phyloP scores from a whole-genome alignment of 73 alveolate genomes.

The Effrenium voratum region DNA sequence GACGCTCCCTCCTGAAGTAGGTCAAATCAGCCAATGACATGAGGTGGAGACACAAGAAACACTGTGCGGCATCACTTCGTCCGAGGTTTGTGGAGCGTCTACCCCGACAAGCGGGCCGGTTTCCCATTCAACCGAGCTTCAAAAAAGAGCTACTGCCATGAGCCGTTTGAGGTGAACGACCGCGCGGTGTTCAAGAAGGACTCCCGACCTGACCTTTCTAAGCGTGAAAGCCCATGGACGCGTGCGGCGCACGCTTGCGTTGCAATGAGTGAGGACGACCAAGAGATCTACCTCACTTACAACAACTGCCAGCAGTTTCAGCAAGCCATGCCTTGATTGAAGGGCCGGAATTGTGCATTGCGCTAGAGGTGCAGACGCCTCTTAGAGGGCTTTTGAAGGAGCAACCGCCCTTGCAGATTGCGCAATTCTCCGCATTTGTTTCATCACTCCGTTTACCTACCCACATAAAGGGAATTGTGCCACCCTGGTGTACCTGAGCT shows the following conservation, averaged over 20 bases:
- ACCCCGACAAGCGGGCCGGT: neutral
- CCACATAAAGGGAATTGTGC: neutral
- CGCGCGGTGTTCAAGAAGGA: constrained; percentile 86
- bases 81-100: constrained; percentile 9
- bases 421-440: neutral
- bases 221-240: neutral
- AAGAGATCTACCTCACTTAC: constrained; percentile 46
- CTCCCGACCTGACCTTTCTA: neutral
- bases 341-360: neutral
- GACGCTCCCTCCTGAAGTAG: neutral
- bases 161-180: constrained; percentile 1
- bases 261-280: constrained; percentile 25
- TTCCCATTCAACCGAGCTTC: neutral
- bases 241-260: neutral
- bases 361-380: neutral
- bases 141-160: neutral
- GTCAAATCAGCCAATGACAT: neutral
- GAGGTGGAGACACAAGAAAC: neutral
- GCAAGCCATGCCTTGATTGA: neutral
- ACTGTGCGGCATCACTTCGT: neutral
- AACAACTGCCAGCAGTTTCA: constrained; percentile 85
- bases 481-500: neutral
- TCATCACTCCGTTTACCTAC: neutral
- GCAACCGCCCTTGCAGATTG: neutral
- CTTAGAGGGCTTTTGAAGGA: neutral